Base-by-base conservation (phyloP, 768 basidiomycete species). In the Macrolepiota albuminosa region DNA sequence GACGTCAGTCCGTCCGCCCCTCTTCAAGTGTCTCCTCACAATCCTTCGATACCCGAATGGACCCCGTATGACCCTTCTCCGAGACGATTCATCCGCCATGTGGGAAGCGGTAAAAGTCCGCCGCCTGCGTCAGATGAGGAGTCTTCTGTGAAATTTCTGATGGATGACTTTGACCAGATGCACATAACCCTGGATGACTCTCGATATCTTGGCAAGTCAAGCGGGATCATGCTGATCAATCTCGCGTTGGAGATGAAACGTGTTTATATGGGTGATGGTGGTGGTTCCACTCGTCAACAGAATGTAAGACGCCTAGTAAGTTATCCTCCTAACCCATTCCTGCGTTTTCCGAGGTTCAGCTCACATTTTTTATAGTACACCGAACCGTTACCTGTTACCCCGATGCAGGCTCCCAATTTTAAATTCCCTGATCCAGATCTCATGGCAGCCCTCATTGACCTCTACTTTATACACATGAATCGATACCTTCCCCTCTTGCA, bases 401-500 rank as follows among this genome's bases (percentile, higher is more conserved):
- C 46, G 18, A 45, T 31, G 29, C 54, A 43, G 40, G n/a, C 31
- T 7, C 53, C 62, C 0, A 10, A 61, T 18, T 81, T 79, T 66
- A 61, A 21, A 0, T 87, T 85, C 62, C 86, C 86, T 0, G 76
- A 81, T 6, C 54, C 72, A 0, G 83, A 83, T 50, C 79, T 94
- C 53, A 74, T 81, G 9, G 53, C 62, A 11, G 48, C 63, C 0
- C 77, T 95, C 46, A 73, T 91, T 50, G 80, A 86, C 36, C 73
- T 84, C 29, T 93, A 88, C 66, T 96, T 95, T 68, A 58, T 62
- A 2, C 64, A 81, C 40, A 59, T 79, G 62, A 89, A 93, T 65
- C 63, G 75, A 26, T 76, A 81, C 56, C 67, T 82, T 0, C 91
- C 92, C 1, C 74, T 95, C 2, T 74, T 96, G 4, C 91, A 94